These are phyloP conservation scores for Leccinum solheimii DNA, from an alignment of 1,284 basidiomycete genomes.

Conservation along the genomic window DNA sequence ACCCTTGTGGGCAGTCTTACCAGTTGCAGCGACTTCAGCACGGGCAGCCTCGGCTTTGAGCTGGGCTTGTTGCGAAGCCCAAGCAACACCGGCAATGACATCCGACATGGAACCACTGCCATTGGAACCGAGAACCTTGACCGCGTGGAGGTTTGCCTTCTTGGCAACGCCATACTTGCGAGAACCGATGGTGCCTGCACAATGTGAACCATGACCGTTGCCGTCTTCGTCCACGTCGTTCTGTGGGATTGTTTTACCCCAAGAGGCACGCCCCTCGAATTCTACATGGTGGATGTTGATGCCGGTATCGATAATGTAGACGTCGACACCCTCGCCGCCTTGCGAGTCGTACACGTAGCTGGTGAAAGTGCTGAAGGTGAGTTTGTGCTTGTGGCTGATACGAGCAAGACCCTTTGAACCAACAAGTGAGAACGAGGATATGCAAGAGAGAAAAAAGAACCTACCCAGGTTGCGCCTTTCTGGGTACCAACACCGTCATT, in stretches of 20 bases:
- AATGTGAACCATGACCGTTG: constrained; percentile 78
- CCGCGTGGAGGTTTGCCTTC: constrained; percentile 88
- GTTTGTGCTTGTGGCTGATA: constrained; percentile 82
- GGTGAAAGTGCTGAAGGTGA: constrained; percentile 84
- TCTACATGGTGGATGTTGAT: constrained; percentile 87
- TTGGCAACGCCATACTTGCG: constrained; percentile 92
- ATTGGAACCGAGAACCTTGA: constrained; percentile 95
- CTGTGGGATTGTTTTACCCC: constrained; percentile 82
- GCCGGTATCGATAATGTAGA: constrained; percentile 83
- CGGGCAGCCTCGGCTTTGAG: constrained; percentile 57
- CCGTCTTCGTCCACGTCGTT: constrained; percentile 79
- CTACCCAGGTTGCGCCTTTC: constrained; percentile 88
- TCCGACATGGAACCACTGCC: constrained; percentile 97
- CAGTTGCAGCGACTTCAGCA: constrained; percentile 62
- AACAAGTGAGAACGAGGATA: not conserved
- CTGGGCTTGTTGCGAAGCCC: constrained; percentile 72
- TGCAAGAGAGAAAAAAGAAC: constrained; percentile 20
- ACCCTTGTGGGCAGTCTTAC: constrained; percentile 82
- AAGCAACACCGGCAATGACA: constrained; percentile 86
- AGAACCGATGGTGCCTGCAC: constrained; percentile 82
- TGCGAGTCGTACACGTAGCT: constrained; percentile 77
- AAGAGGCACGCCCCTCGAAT: constrained; percentile 83
- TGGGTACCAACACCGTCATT: constrained; percentile 44
- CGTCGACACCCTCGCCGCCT: constrained; percentile 92
- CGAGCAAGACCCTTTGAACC: constrained; percentile 83